Percentiles rank a stretch among this genome's conserved stretches.
Evolutionary conservation across 139 green algal species (phyloP).

Genomic region (Trebouxia sp.): DNA sequence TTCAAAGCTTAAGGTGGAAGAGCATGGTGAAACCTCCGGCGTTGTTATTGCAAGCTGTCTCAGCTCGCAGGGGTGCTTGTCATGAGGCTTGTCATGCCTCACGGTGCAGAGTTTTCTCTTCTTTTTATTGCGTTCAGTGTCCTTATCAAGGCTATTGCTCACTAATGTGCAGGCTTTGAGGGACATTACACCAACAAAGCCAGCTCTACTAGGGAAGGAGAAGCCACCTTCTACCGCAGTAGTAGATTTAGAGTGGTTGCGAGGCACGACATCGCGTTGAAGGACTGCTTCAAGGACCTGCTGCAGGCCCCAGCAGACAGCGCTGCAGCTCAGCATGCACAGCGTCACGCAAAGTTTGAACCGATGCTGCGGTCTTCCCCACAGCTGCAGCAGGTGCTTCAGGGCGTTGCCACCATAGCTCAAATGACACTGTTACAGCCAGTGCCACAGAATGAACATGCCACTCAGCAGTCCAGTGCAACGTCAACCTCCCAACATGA

Average conservation of each 20-base stretch:
- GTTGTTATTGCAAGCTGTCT: neutral
- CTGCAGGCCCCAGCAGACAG: neutral
- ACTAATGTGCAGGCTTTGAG: slow-evolving; percentile 56
- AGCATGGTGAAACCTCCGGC: too few relatives aligned
- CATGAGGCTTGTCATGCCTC: too few relatives aligned
- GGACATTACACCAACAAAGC: slow-evolving; percentile 84
- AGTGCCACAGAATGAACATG: neutral
- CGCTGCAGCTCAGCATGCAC: neutral
- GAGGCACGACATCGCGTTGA: slow-evolving; percentile 53
- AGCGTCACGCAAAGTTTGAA: slow-evolving; percentile 53
- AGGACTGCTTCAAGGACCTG: slow-evolving; percentile 37
- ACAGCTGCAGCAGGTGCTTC: slow-evolving; percentile 64
- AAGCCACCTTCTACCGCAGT: slow-evolving; percentile 60
- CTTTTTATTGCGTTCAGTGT: too few relatives aligned
- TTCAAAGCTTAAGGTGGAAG: too few relatives aligned
- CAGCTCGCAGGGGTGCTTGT: neutral
- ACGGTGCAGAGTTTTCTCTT: too few relatives aligned
- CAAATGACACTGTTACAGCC: neutral
- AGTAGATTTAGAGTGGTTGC: slow-evolving; percentile 45
- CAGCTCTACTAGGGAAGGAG: slow-evolving; percentile 71
- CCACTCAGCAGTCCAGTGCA: too few relatives aligned
- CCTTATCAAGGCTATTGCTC: too few relatives aligned
- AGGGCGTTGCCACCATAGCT: slow-evolving; percentile 40
- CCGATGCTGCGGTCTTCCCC: slow-evolving; percentile 68
- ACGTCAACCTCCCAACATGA: too few relatives aligned